Base-by-base conservation (phyloP, 2,329 filamentous ascomycete species). In the Orbilia brochopaga region DNA sequence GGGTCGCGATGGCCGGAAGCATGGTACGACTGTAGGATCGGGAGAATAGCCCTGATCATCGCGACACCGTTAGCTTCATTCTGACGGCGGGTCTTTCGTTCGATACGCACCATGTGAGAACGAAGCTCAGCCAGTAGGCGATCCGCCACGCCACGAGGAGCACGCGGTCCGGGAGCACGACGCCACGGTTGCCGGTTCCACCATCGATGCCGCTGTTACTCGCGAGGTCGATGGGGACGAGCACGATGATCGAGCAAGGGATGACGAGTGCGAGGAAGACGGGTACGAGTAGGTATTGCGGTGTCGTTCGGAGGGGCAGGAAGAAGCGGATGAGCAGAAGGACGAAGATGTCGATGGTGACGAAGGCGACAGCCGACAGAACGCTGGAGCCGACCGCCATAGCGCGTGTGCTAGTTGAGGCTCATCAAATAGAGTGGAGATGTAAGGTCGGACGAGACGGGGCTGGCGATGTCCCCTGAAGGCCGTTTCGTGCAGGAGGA, bases 221-320 rank as follows among this genome's bases (percentile, higher is more conserved):
- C 0, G 93, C 92, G 75, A 99, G 87, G 80, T 99, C 94, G 79
- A 99, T 95, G 3, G 94, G 94, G 5, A 99, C 92, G 21, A 99
- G 86, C 23, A 99, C 83, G 23, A 97, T 87, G 77, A 96, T 93
- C 79, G 90, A 92, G 52, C 91, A 91, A 10, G 94, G 95, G 4
- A 99, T 86, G 78, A 91, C 92, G 76, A 99, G 85, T n/a, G 93
- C 91, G 75, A 99, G 89, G 82, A 99, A 99, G 73, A 99, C 91
- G 37, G 94, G 93, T 1, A 97, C 85, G 56, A 92, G 85, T 56
- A 97, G 87, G 80, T 95, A 97, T 69, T 88, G 90, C 0, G 94
- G 93, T 0, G 94, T 97, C 5, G 89, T 87, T 75, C 94, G 91
- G 35, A 99, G 84, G 1, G 93, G 93, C 8, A 99, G 86, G 80